Percentiles rank a stretch among this genome's conserved stretches.
phyloP scores from a whole-genome alignment of 2,329 filamentous ascomycete species.

The Pochonia chlamydosporia region DNA sequence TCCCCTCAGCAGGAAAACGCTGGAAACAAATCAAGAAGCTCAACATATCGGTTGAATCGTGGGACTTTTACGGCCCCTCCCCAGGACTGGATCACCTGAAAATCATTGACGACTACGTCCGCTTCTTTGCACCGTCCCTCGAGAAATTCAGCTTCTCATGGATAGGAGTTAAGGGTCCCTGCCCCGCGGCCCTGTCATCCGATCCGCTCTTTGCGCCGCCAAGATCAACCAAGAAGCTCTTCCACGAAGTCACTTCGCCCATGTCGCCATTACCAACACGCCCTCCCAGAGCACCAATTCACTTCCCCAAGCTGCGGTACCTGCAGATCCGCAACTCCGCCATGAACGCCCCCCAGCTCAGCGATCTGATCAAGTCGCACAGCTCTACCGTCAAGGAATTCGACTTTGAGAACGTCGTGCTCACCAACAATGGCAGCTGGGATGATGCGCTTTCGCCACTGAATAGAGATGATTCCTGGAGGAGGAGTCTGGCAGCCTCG shows the following conservation, averaged over 20 bases:
- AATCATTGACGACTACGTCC: constrained; percentile 75
- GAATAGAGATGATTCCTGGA: constrained; percentile 35
- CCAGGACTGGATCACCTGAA: constrained; percentile 65
- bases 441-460: constrained; percentile 75
- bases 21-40: constrained; percentile 77
- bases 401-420: constrained; percentile 69
- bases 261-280: constrained; percentile 56
- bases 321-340: constrained; percentile 68
- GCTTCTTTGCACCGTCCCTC: constrained; percentile 59
- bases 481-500: constrained; percentile 20
- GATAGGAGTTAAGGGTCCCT: constrained; percentile 69
- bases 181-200: constrained; percentile 63
- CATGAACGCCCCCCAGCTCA: constrained; percentile 67
- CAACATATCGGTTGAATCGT: constrained; percentile 65
- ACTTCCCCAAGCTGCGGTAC: constrained; percentile 61
- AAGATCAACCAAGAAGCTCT: constrained; percentile 49
- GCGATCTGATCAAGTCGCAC: constrained; percentile 62
- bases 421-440: constrained; percentile 67
- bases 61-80: constrained; percentile 55
- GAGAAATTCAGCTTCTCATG: constrained; percentile 73
- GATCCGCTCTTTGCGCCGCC: constrained; percentile 63
- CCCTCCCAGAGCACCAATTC: constrained; percentile 48
- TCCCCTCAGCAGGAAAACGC: constrained; percentile 62
- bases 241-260: constrained; percentile 57
- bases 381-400: constrained; percentile 66